These are phyloP conservation scores for Lasiodiplodia sp. DNA, from an alignment of 2,329 filamentous ascomycete genomes.

Conservation along the genomic window DNA sequence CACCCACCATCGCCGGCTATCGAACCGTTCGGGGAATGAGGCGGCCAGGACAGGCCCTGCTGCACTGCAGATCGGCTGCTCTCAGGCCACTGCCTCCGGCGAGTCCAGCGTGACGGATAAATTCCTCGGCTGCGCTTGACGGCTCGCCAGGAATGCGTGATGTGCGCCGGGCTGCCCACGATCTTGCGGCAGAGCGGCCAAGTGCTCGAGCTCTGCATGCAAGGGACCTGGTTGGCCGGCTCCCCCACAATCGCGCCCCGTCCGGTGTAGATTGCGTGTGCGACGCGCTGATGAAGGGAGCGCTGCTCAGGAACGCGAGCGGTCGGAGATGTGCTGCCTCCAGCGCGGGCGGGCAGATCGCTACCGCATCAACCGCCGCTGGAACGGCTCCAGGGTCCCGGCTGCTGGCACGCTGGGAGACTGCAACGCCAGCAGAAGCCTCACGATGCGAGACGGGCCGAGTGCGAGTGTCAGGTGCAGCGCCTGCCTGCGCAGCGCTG, in stretches of 20 bases:
- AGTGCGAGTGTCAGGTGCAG: slow-evolving; percentile 21
- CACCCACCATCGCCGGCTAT: slow-evolving; percentile 41
- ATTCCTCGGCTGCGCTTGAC: slow-evolving; percentile 33
- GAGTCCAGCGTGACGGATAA: slow-evolving; percentile 34
- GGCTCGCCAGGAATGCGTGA: slow-evolving; percentile 28
- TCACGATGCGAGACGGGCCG: slow-evolving; percentile 24
- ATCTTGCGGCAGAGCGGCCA: slow-evolving; percentile 24
- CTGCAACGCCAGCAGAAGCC: slow-evolving; percentile 4
- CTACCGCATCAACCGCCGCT: slow-evolving; percentile 7
- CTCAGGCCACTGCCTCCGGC: slow-evolving; percentile 26
- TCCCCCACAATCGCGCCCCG: slow-evolving; percentile 25
- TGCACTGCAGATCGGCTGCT: slow-evolving; percentile 49
- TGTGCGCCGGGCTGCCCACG: slow-evolving; percentile 29
- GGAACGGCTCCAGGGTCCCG: slow-evolving; percentile 16
- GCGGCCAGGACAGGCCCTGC: slow-evolving; percentile 48
- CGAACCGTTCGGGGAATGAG: slow-evolving; percentile 47
- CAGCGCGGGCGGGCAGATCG: slow-evolving; percentile 20
- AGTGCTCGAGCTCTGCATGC: slow-evolving; percentile 25
- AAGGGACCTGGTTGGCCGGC: slow-evolving; percentile 24
- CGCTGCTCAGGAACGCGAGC: slow-evolving; percentile 30
- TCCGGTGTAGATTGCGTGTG: slow-evolving; percentile 24
- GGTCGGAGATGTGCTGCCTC: slow-evolving; percentile 12
- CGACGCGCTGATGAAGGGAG: slow-evolving; percentile 33
- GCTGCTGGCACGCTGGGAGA: slow-evolving; percentile 1
- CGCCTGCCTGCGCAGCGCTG: slow-evolving; percentile 27